Evolutionary conservation across 2,329 filamentous ascomycete species (phyloP), one percentile per base, ranked within the genome.

Genomic region (Fusarium incarnatum): DNA sequence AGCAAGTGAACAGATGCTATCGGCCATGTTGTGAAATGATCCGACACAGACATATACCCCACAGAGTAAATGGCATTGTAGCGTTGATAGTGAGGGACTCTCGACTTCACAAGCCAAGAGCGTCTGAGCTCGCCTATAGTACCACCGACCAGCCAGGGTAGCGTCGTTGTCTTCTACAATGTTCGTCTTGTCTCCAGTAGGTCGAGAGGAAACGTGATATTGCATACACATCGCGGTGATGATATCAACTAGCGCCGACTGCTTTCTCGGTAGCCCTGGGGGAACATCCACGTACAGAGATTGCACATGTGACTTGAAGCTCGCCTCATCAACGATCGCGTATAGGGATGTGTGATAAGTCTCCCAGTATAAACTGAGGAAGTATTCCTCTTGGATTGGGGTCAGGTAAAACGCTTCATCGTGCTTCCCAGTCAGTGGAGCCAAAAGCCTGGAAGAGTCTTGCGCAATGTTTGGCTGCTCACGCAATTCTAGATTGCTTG

Each of bases 171-270:
- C 62, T 37, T 65, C 62, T 7, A 65, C 40, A 2, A 65, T 52
- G 2, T 28, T 59, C 6, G 40, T 48, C 4, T 42, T 47, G 3
- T 65, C 41, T 0, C 27, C 16, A 1, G 20, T 23, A 3, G 60
- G 53, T 1, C 27, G 23, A 1, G 60, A 27, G 2, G 60, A 65
- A 1, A 48, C 20, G 16, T 52, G 53, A 8, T 65, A 65, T 1
- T 65, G 62, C 60, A 65, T 65, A 1, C 62, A 65, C 62, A 65
- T 65, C 2, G 62, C 62, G 4, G 65, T 30, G 11, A 65, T 65
- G 16, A 65, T 65, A 3, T 64, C 61, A 0, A 64, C 45, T 5
- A 64, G 28, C 2, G 52, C 61, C 4, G 61, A 64, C 1, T 55
- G 45, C 4, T 41, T 65, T 10, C 61, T 50, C 3, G 27, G 40